Conservation (phyloP, 2,329 filamentous ascomycete genomes). For the Sporothrix pseudoabietina region DNA sequence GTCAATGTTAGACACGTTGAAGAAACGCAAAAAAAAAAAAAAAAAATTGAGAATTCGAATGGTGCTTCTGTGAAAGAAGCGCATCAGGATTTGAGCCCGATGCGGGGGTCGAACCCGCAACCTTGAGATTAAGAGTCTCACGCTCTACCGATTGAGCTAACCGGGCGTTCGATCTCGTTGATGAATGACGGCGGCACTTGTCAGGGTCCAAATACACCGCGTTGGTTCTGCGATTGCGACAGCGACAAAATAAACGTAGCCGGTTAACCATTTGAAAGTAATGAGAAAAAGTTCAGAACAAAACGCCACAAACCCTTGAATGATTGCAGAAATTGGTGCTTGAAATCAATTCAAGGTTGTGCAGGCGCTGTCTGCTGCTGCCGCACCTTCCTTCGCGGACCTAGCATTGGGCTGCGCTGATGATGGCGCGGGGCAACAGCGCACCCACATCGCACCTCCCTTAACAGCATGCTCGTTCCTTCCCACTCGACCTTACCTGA, state of each 20-base stretch:
- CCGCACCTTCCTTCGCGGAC: not conserved
- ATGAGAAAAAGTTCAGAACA: not conserved
- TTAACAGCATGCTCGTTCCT: not conserved
- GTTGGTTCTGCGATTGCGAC: too few relatives aligned
- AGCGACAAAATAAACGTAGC: not conserved
- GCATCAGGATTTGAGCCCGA: constrained; percentile 50
- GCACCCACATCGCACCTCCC: not conserved
- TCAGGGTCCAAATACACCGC: not conserved
- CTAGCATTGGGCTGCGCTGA: not conserved
- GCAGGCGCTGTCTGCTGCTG: not conserved
- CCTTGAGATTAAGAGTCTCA: constrained; percentile 64
- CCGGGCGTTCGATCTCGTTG: constrained; percentile 46
- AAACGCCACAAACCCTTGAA: not conserved
- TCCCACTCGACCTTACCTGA: not conserved
- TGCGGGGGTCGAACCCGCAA: constrained; percentile 50
- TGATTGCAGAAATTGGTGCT: not conserved
- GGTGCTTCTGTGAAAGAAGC: constrained; percentile 25
- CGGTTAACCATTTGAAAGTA: not conserved
- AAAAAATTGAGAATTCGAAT: not conserved
- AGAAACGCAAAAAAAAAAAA: not conserved
- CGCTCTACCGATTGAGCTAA: constrained; percentile 74
- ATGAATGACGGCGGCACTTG: not conserved
- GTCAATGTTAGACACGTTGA: not conserved
- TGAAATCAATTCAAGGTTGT: not conserved
- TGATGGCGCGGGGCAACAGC: not conserved